phyloP scores from a whole-genome alignment of 192 early-diverging fungal genomes.

The Backusella sp. region DNA sequence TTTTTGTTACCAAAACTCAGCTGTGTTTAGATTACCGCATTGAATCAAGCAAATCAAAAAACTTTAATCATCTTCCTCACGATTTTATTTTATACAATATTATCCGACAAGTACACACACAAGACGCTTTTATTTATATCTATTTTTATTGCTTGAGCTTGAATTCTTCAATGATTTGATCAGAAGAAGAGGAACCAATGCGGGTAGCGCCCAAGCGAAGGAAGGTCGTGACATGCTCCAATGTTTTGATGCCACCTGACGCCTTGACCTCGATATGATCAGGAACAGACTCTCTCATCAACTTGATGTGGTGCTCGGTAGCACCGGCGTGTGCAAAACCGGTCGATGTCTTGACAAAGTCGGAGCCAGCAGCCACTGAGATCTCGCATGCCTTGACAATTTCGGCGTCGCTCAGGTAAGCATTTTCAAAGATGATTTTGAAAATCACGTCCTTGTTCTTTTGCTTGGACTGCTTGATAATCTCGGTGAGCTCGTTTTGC shows the following conservation, averaged over 20 bases:
- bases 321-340: slow-evolving; percentile 56
- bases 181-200: slow-evolving; percentile 54
- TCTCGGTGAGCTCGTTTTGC: slow-evolving; percentile 40
- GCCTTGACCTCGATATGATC: slow-evolving; percentile 52
- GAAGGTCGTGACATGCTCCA: slow-evolving; percentile 53
- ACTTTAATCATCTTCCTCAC: no score
- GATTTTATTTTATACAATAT: no score
- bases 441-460: slow-evolving; percentile 44
- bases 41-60: no score
- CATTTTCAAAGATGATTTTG: slow-evolving; percentile 64
- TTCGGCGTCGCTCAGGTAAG: slow-evolving; percentile 53
- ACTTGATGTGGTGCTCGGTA: slow-evolving; percentile 45
- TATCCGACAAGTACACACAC: not conserved
- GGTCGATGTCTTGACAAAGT: slow-evolving; percentile 65
- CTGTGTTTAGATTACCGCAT: no score
- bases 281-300: slow-evolving; percentile 50
- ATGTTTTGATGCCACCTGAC: slow-evolving; percentile 55
- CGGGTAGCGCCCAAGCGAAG: slow-evolving; percentile 56
- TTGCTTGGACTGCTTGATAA: slow-evolving; percentile 41
- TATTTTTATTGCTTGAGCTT: slow-evolving; percentile 14
- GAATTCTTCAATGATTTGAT: slow-evolving; percentile 51
- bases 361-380: slow-evolving; percentile 48
- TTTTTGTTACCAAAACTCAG: no score
- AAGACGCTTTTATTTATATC: not conserved
- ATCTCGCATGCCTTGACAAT: slow-evolving; percentile 45